phyloP scores from a whole-genome alignment of 257 asterid species.

The Penstemon barbatus region DNA sequence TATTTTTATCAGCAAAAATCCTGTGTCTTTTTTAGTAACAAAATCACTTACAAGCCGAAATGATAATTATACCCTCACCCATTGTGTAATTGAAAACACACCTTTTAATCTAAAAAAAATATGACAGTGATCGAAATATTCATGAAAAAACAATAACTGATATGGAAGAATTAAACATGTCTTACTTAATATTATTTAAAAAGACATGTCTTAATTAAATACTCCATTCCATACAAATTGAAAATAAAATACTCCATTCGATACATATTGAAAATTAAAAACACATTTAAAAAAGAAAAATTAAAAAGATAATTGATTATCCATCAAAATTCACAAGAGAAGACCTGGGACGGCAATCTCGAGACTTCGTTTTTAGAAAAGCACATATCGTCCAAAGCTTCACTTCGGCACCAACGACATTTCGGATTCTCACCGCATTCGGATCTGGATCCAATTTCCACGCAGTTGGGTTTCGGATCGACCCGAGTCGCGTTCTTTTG shows the following conservation, averaged over 20 bases:
- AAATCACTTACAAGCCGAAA: too few species aligned
- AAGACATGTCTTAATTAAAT: too few species aligned
- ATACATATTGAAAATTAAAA: not conserved
- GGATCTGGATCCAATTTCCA: slow-evolving; percentile 31
- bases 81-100: too few species aligned
- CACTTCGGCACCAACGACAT: slow-evolving; percentile 48
- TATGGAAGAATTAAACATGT: too few species aligned
- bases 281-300: not conserved
- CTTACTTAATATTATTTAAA: too few species aligned
- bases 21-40: too few species aligned
- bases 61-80: too few species aligned
- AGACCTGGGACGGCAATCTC: slow-evolving; percentile 43
- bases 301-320: not conserved
- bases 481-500: slow-evolving; percentile 25
- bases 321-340: slow-evolving; percentile 39
- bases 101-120: too few species aligned
- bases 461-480: slow-evolving; percentile 35
- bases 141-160: too few species aligned
- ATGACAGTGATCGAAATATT: too few species aligned
- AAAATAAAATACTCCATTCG: not conserved
- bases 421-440: slow-evolving; percentile 33
- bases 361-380: slow-evolving; percentile 39
- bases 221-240: too few species aligned
- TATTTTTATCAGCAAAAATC: too few species aligned
- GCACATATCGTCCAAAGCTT: slow-evolving; percentile 40